phyloP scores from a whole-genome alignment of 345 rosid species.

The Geranium brycei region DNA sequence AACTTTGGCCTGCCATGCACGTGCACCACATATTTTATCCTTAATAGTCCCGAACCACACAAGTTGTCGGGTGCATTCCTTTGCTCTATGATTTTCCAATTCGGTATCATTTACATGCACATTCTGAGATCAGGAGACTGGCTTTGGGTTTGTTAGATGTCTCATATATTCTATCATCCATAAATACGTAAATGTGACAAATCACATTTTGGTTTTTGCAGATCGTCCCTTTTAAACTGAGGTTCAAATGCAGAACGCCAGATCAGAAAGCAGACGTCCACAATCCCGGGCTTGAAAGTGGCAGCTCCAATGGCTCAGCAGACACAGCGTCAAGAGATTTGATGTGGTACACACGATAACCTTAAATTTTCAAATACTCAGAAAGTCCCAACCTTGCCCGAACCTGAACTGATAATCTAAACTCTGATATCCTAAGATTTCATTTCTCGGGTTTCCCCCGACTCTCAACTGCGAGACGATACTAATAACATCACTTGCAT shows the following conservation, averaged over 20 bases:
- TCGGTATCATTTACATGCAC: no score
- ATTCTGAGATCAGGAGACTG: no score
- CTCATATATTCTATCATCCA: neutral
- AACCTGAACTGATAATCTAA: neutral
- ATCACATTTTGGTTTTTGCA: constrained; percentile 14
- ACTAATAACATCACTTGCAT: neutral
- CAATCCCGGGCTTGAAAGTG: constrained; percentile 16
- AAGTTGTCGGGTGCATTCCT: no score
- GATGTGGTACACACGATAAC: constrained; percentile 46
- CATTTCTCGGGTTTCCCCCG: no score
- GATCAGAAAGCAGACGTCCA: constrained; percentile 16
- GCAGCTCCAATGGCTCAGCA: constrained; percentile 13
- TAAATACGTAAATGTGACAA: neutral
- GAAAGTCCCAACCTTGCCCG: constrained; percentile 1
- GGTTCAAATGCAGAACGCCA: constrained; percentile 46
- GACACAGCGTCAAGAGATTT: constrained; percentile 32
- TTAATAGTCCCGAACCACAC: no score
- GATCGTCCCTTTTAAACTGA: constrained; percentile 52
- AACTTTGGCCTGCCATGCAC: no score
- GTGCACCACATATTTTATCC: no score
- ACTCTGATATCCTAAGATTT: neutral
- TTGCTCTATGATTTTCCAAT: no score
- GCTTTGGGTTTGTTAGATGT: neutral
- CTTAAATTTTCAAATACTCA: neutral
- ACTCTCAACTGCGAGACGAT: neutral